Evolutionary conservation across 2,329 filamentous ascomycete genomes (phyloP).

Genomic region (Seiridium cupressi): DNA sequence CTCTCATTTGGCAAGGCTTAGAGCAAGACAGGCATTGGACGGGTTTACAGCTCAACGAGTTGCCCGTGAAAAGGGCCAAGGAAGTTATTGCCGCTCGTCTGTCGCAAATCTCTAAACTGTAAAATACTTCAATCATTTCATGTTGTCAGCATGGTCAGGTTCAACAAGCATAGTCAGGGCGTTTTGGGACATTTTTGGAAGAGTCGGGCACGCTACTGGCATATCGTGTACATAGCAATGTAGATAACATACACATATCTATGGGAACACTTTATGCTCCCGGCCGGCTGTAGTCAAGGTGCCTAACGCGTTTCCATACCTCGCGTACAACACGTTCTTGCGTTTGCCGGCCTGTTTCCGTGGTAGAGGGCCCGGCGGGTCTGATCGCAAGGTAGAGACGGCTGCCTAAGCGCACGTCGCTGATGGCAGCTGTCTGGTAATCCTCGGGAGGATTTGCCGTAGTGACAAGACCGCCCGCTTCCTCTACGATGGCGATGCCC

Average conservation of each 20-base stretch:
- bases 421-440: constrained; percentile 51
- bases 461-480: constrained; percentile 73
- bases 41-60: constrained; percentile 53
- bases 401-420: constrained; percentile 62
- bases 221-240: neutral
- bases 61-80: constrained; percentile 61
- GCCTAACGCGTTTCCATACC: constrained; percentile 67
- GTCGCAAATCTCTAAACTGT: constrained; percentile 28
- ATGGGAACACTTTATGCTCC: constrained; percentile 40
- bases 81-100: constrained; percentile 44
- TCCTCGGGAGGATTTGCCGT: constrained; percentile 69
- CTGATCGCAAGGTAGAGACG: constrained; percentile 70
- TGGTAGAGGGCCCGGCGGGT: constrained; percentile 61
- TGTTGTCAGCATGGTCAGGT: neutral
- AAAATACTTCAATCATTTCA: neutral
- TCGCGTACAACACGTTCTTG: constrained; percentile 72
- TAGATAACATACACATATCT: neutral
- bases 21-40: constrained; percentile 65
- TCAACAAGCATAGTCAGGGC: neutral
- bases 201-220: too few species aligned
- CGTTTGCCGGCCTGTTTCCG: constrained; percentile 62
- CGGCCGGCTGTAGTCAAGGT: constrained; percentile 66
- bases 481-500: constrained; percentile 68
- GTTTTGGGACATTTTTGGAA: neutral
- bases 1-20: constrained; percentile 74